Percentiles rank a stretch among this genome's conserved stretches.
Evolutionary conservation across 768 basidiomycete species (phyloP).

Genomic region (Tricholoma terreum): DNA sequence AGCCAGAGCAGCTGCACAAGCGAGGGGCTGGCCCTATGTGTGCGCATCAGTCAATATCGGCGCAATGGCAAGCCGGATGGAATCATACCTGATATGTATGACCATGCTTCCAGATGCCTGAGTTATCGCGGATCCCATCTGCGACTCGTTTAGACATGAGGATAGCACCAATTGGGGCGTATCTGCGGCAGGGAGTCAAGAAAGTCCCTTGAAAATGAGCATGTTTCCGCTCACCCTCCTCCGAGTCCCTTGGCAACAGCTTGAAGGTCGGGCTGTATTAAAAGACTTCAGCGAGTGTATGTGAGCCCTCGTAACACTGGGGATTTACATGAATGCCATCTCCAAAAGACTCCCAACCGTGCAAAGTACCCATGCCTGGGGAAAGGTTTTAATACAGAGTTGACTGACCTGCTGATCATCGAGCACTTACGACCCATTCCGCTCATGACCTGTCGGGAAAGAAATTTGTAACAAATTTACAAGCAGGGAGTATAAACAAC

Average conservation of each 20-base stretch:
- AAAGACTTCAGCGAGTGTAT: not conserved
- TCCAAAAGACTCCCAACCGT: slow-evolving; percentile 83
- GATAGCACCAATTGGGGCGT: slow-evolving; percentile 79
- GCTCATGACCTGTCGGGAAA: slow-evolving; percentile 59
- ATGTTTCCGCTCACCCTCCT: slow-evolving; percentile 59
- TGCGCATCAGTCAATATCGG: not conserved
- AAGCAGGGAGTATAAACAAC: slow-evolving; percentile 28
- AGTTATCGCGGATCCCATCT: slow-evolving; percentile 61
- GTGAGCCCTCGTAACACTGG: not conserved
- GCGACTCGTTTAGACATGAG: slow-evolving; percentile 72
- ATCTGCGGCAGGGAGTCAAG: slow-evolving; percentile 38
- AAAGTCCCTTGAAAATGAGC: not conserved
- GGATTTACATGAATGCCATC: slow-evolving; percentile 56
- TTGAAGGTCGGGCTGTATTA: slow-evolving; percentile 72
- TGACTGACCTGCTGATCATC: not conserved
- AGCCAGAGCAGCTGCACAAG: slow-evolving; percentile 77
- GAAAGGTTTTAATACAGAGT: not conserved
- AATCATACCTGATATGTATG: slow-evolving; percentile 74
- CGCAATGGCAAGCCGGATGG: not conserved
- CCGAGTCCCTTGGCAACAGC: slow-evolving; percentile 88
- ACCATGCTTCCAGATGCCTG: slow-evolving; percentile 78
- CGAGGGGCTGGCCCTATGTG: slow-evolving; percentile 63
- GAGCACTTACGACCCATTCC: slow-evolving; percentile 80
- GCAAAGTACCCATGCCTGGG: slow-evolving; percentile 83
- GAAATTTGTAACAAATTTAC: not conserved